Percentiles rank a stretch among this genome's conserved stretches.
phyloP scores from a whole-genome alignment of 768 basidiomycete genomes.

The Boletus rubroflammeus region DNA sequence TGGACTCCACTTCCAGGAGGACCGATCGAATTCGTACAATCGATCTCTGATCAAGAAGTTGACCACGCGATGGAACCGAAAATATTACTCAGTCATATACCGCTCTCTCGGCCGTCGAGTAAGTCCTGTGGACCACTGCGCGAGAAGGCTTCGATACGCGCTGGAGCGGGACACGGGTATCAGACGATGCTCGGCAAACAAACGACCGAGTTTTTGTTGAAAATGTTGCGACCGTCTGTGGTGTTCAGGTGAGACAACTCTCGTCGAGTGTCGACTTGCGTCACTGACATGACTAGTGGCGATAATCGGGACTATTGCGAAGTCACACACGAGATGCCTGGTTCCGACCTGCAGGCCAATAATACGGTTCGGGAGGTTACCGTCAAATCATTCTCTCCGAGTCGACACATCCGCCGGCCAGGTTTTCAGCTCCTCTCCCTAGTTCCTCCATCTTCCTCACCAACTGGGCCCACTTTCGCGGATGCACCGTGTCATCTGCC shows the following conservation, averaged over 20 bases:
- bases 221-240: slow-evolving; percentile 57
- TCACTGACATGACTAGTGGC: slow-evolving; percentile 44
- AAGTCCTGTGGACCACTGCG: slow-evolving; percentile 75
- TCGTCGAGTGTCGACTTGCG: not conserved
- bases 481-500: slow-evolving; percentile 80
- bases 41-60: slow-evolving; percentile 34
- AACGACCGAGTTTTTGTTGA: slow-evolving; percentile 69
- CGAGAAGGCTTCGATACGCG: slow-evolving; percentile 66
- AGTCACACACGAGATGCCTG: slow-evolving; percentile 47
- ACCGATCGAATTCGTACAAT: slow-evolving; percentile 57
- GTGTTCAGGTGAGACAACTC: slow-evolving; percentile 63
- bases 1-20: slow-evolving; percentile 56
- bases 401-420: slow-evolving; percentile 65
- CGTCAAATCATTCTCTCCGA: slow-evolving; percentile 82
- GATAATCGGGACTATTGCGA: slow-evolving; percentile 95
- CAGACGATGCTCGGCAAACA: slow-evolving; percentile 80
- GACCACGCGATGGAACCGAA: slow-evolving; percentile 20
- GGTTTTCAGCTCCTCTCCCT: slow-evolving; percentile 85
- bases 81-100: slow-evolving; percentile 83
- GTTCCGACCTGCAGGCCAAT: slow-evolving; percentile 19
- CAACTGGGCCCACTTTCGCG: slow-evolving; percentile 43
- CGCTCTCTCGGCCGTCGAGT: slow-evolving; percentile 69
- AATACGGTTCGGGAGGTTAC: slow-evolving; percentile 68
- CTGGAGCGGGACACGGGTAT: slow-evolving; percentile 78
- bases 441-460: slow-evolving; percentile 35